A percentile compares a stretch with the other conserved stretches of the same genome.
Evolutionary conservation across 768 basidiomycete genomes (phyloP).

Genomic region (Boletus edulis): DNA sequence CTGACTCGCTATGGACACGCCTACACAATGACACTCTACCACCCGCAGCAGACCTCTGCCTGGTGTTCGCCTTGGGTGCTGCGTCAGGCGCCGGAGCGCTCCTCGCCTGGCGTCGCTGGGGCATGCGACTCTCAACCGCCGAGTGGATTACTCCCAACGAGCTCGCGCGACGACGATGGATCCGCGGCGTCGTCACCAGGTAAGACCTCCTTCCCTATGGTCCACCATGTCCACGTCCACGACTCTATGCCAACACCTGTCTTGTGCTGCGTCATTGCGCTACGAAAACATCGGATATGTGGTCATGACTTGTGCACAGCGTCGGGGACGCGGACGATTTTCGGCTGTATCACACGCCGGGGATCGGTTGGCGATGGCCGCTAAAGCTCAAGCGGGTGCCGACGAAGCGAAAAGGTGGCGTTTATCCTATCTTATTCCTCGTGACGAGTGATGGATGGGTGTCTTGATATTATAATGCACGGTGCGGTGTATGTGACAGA

Average conservation of each 20-base stretch:
- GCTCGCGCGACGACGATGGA: slow-evolving; percentile 57
- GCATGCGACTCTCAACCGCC: slow-evolving; percentile 57
- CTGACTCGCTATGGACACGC: neutral
- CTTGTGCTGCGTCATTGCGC: too few species aligned
- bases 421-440: neutral
- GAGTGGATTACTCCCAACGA: slow-evolving; percentile 70
- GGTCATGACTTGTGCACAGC: slow-evolving; percentile 35
- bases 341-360: slow-evolving; percentile 79
- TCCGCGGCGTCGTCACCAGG: slow-evolving; percentile 83
- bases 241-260: too few species aligned
- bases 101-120: slow-evolving; percentile 48
- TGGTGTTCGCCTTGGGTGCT: slow-evolving; percentile 16
- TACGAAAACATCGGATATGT: too few species aligned
- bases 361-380: slow-evolving; percentile 71
- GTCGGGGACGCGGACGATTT: slow-evolving; percentile 91
- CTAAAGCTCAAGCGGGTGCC: slow-evolving; percentile 70
- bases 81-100: slow-evolving; percentile 8
- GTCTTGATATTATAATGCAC: neutral
- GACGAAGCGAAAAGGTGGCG: slow-evolving; percentile 49
- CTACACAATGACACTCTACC: neutral
- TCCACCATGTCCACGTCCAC: too few species aligned
- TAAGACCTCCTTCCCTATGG: slow-evolving; percentile 30
- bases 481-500: slow-evolving; percentile 39
- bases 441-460: too few species aligned
- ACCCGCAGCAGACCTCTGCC: neutral